phyloP scores from a whole-genome alignment of 1,284 basidiomycete species.

The Cystobasidium slooffiae region DNA sequence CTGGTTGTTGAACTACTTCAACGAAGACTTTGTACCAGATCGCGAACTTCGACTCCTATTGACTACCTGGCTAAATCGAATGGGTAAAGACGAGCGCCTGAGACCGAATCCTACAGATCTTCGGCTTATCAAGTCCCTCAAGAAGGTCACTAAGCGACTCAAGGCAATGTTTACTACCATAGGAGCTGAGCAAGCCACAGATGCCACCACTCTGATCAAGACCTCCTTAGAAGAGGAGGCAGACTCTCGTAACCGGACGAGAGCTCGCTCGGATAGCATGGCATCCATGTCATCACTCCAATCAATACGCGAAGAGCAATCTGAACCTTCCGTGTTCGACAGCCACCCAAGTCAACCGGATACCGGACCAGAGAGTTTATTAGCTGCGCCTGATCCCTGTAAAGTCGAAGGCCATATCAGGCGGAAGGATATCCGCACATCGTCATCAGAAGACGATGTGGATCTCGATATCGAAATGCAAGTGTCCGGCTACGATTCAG shows the following conservation, averaged over 20 bases:
- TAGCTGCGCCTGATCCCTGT: too few relatives aligned
- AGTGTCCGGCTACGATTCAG: constrained; percentile 29
- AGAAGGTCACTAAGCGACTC: constrained; percentile 66
- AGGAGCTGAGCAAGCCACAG: constrained; percentile 9
- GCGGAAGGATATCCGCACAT: constrained; percentile 16
- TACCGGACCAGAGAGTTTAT: not conserved
- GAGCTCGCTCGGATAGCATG: constrained; percentile 14
- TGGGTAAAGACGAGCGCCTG: constrained; percentile 70
- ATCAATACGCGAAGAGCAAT: constrained; percentile 18
- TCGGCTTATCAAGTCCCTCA: constrained; percentile 76
- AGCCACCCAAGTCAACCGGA: not conserved
- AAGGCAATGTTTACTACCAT: constrained; percentile 40
- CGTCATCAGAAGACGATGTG: constrained; percentile 48
- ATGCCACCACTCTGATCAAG: constrained; percentile 11
- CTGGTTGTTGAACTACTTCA: constrained; percentile 84
- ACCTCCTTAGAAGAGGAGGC: not conserved
- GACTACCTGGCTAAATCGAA: constrained; percentile 76
- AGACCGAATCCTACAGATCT: constrained; percentile 68
- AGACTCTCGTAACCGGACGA: not conserved
- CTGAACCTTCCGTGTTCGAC: not conserved
- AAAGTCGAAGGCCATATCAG: not conserved
- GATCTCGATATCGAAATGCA: constrained; percentile 46
- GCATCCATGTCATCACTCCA: constrained; percentile 24
- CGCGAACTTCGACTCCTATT: constrained; percentile 71
- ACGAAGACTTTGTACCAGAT: constrained; percentile 81